Evolutionary conservation across 129 eudicot genomes (phyloP).

Genomic region (Calendula officinalis): DNA sequence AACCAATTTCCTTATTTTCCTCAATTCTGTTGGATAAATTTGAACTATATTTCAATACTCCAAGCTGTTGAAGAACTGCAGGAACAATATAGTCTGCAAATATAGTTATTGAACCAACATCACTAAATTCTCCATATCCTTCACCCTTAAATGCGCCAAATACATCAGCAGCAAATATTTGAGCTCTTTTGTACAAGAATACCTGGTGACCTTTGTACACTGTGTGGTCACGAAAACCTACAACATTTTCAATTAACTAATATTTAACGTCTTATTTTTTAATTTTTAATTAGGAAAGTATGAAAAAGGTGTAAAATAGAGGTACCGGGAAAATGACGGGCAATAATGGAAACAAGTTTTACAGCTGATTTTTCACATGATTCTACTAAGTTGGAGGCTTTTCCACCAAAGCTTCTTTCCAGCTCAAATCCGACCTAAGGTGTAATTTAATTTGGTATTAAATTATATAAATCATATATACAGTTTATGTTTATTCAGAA

Average conservation of each 20-base stretch:
- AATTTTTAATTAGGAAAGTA: not conserved
- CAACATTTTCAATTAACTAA: not conserved
- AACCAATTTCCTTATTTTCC: slow-evolving; percentile 49
- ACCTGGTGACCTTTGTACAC: slow-evolving; percentile 93
- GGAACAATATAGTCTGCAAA: slow-evolving; percentile 94
- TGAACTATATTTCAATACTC: slow-evolving; percentile 71
- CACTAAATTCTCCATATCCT: slow-evolving; percentile 76
- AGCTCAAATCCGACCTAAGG: slow-evolving; percentile 76
- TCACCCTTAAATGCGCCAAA: slow-evolving; percentile 94
- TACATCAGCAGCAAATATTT: slow-evolving; percentile 86
- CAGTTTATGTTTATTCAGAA: not conserved
- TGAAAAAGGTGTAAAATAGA: not conserved
- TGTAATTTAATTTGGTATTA: slow-evolving; percentile 10
- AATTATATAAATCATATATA: not conserved
- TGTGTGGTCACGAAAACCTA: slow-evolving; percentile 90
- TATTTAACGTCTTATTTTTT: not conserved
- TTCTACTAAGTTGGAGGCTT: slow-evolving; percentile 77
- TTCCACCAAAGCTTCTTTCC: slow-evolving; percentile 82
- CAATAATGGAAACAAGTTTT: slow-evolving; percentile 68
- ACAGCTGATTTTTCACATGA: slow-evolving; percentile 74
- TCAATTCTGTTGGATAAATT: slow-evolving; percentile 44
- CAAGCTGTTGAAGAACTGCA: slow-evolving; percentile 88
- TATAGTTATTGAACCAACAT: slow-evolving; percentile 67
- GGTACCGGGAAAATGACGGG: slow-evolving; percentile 87
- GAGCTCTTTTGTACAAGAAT: slow-evolving; percentile 85